Conservation (phyloP, 202 grass and related monocot genomes). For the Zoysia matrella region DNA sequence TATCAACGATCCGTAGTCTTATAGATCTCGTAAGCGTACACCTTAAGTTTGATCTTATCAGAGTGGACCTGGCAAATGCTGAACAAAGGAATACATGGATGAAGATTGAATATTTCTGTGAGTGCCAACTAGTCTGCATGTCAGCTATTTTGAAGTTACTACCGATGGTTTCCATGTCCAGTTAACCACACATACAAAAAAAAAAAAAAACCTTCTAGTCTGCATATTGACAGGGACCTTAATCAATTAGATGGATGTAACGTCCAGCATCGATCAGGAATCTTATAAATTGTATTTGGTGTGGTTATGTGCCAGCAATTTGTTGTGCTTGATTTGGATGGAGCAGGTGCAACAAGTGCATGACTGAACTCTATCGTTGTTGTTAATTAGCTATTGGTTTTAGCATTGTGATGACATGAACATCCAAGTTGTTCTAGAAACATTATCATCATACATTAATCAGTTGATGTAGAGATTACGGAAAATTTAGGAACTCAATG, state of each 20-base stretch:
- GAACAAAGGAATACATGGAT: background rate
- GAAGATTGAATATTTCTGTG: background rate
- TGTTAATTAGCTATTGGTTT: background rate
- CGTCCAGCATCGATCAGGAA: background rate
- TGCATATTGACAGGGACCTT: background rate
- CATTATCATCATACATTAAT: background rate
- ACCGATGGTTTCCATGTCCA: background rate
- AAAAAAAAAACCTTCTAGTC: slow-evolving; percentile 2
- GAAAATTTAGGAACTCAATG: slow-evolving; percentile 10
- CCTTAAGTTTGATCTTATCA: slow-evolving; percentile 1
- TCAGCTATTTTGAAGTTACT: too few relatives aligned
- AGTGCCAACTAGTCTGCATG: too few relatives aligned
- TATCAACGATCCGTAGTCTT: background rate
- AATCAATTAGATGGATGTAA: background rate
- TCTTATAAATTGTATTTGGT: background rate
- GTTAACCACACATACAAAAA: background rate
- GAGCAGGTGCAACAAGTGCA: slow-evolving; percentile 22
- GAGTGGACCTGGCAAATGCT: too few relatives aligned
- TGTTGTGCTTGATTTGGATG: background rate
- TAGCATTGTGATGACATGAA: background rate
- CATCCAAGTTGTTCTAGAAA: slow-evolving; percentile 15
- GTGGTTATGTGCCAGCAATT: background rate
- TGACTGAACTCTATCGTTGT: background rate
- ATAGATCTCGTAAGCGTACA: background rate
- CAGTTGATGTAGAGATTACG: background rate